Conservation (phyloP, 2,329 filamentous ascomycete species). For the Epicoccum sorghinum region DNA sequence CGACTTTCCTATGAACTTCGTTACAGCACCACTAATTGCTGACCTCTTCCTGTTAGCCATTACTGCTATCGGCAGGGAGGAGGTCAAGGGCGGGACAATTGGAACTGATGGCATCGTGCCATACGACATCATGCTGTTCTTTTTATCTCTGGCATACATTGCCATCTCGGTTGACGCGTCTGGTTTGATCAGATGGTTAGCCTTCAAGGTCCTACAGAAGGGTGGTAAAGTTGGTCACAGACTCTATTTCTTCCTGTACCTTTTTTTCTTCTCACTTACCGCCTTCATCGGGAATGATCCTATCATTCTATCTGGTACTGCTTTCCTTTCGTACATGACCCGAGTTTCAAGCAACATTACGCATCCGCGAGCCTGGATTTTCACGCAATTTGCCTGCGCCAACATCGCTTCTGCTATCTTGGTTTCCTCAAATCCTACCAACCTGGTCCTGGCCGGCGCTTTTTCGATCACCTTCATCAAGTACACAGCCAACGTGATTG, state of each 20-base stretch:
- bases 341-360: constrained; percentile 74
- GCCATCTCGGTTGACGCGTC: constrained; percentile 80
- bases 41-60: constrained; percentile 75
- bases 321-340: constrained; percentile 79
- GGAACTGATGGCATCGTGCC: constrained; percentile 70
- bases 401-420: constrained; percentile 78
- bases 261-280: constrained; percentile 72
- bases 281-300: constrained; percentile 77
- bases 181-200: constrained; percentile 71
- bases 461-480: constrained; percentile 74
- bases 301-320: constrained; percentile 74
- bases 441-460: constrained; percentile 74
- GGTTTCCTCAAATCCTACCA: constrained; percentile 79
- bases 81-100: constrained; percentile 72
- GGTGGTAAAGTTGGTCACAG: constrained; percentile 70
- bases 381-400: constrained; percentile 72
- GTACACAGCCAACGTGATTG: constrained; percentile 79
- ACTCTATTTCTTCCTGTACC: constrained; percentile 75
- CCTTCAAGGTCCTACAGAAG: constrained; percentile 72
- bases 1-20: constrained; percentile 70
- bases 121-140: constrained; percentile 76
- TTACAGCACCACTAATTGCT: constrained; percentile 73
- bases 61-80: constrained; percentile 67
- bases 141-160: constrained; percentile 75
- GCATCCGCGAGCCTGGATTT: constrained; percentile 75